Base-by-base conservation (phyloP, 2,329 filamentous ascomycete species). In the Ophiostoma australiae region DNA sequence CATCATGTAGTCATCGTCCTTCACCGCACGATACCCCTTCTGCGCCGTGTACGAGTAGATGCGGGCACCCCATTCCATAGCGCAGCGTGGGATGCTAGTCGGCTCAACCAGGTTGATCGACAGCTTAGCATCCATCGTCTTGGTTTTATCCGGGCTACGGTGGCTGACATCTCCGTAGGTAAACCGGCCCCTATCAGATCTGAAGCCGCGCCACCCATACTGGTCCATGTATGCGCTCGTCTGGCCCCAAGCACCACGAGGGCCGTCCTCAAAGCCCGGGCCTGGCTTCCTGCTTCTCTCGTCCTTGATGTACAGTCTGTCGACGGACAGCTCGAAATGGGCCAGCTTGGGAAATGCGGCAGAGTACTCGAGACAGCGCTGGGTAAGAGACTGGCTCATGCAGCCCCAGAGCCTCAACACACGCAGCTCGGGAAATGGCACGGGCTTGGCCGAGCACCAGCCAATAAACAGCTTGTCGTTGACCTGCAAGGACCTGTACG, bases 361-460 rank as follows among this genome's bases (percentile, higher is more conserved):
- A 3, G 83, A 75, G 75, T 80, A 82, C 5, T 76, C 76, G 4
- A 86, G 76, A 0, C 82, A 84, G 6, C 77, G 74, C 6, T 77
- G 74, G 0, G 83, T 82, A 0, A 80, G 81, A 17, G 7, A 15
- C 17, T 69, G 55, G 23, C 35, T 48, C 35, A 8, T 1, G 55
- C 67, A 61, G 10, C 71, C 67, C 69, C 68, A 70, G 3, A 86
- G 80, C 37, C 80, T 79, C 61, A 86, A 75, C 20, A 86, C 76
- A 4, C 84, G 79, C 61, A 86, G 78, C 4, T 80, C 65, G 0
- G 84, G 83, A 48, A 87, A 86, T 0, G 83, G 79, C 10, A 79
- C 75, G 0, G 77, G 73, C 48, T 77, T 77, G 27, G 58, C 31
- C 66, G 80, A 78, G 0, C 80, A 79, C 83, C 84, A 86, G 31